Evolutionary conservation across 768 basidiomycete species (phyloP).

Genomic region (Tricholoma bakamatsutake): DNA sequence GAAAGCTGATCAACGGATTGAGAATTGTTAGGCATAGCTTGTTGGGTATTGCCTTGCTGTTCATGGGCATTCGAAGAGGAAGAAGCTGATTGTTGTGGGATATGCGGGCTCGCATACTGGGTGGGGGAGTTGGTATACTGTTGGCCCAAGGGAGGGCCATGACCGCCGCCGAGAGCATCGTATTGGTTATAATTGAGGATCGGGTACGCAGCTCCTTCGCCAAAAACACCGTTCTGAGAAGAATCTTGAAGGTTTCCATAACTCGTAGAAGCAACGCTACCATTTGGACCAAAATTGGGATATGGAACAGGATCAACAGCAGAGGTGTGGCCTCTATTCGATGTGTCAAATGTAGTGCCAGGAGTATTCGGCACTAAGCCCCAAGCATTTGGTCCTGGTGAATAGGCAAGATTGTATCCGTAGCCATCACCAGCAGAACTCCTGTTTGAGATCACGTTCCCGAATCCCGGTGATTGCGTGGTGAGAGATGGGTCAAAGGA

Average conservation of each 20-base stretch:
- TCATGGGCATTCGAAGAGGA: slow-evolving; percentile 8
- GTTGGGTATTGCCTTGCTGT: slow-evolving; percentile 7
- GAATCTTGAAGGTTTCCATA: neutral
- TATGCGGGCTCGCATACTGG: slow-evolving; percentile 2
- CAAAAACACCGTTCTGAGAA: neutral
- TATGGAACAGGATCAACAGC: neutral
- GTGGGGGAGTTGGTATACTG: slow-evolving; percentile 12
- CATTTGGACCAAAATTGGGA: neutral
- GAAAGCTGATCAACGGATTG: slow-evolving; percentile 11
- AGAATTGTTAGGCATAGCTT: slow-evolving; percentile 14
- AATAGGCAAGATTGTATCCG: slow-evolving; percentile 29
- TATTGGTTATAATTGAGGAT: neutral
- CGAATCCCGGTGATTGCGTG: slow-evolving; percentile 24
- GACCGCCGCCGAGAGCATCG: neutral
- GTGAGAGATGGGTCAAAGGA: slow-evolving; percentile 30
- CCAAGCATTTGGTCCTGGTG: slow-evolving; percentile 23
- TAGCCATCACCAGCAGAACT: slow-evolving; percentile 33
- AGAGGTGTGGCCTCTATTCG: neutral
- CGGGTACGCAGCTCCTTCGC: neutral
- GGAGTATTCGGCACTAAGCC: slow-evolving; percentile 1
- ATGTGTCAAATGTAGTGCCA: neutral
- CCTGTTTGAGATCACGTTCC: slow-evolving; percentile 25
- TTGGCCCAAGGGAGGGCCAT: slow-evolving; percentile 11
- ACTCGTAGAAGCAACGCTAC: neutral
- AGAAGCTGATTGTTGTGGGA: slow-evolving; percentile 5